These are phyloP conservation scores for Candida albicans DNA, from an alignment of 1,139 yeast species.

Conservation along the genomic window DNA sequence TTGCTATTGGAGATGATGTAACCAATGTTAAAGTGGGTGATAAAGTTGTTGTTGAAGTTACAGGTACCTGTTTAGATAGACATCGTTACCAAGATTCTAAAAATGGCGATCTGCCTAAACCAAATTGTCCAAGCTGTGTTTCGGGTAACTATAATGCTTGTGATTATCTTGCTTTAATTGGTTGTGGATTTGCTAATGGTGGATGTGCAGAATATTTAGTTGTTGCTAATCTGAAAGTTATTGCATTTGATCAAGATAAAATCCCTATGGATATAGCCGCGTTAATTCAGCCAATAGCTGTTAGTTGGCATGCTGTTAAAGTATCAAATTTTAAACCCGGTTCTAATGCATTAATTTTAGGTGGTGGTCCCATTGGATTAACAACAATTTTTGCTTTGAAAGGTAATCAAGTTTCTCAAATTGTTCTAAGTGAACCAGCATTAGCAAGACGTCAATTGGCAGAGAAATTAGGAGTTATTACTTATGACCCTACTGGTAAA, in stretches of 20 bases:
- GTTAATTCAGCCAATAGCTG: constrained; percentile 45
- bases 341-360: constrained; percentile 54
- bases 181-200: constrained; percentile 46
- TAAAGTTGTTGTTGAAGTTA: constrained; percentile 48
- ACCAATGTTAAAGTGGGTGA: constrained; percentile 5
- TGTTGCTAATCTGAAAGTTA: constrained; percentile 34
- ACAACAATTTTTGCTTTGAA: constrained; percentile 56
- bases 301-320: constrained; percentile 49
- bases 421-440: constrained; percentile 65
- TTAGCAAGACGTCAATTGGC: constrained; percentile 54
- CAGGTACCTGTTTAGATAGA: constrained; percentile 50
- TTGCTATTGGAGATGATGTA: constrained; percentile 24
- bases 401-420: constrained; percentile 53
- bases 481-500: constrained; percentile 43
- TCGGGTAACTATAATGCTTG: constrained; percentile 50
- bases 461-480: constrained; percentile 46
- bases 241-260: constrained; percentile 33
- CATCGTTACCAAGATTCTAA: constrained; percentile 29
- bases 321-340: constrained; percentile 41
- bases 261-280: constrained; percentile 50
- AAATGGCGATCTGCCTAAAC: constrained; percentile 14
- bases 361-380: constrained; percentile 65
- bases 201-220: constrained; percentile 47
- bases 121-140: constrained; percentile 42
- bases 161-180: constrained; percentile 41